Conservation (phyloP, 495 filamentous ascomycete genomes). For the Thozetella sp. region DNA sequence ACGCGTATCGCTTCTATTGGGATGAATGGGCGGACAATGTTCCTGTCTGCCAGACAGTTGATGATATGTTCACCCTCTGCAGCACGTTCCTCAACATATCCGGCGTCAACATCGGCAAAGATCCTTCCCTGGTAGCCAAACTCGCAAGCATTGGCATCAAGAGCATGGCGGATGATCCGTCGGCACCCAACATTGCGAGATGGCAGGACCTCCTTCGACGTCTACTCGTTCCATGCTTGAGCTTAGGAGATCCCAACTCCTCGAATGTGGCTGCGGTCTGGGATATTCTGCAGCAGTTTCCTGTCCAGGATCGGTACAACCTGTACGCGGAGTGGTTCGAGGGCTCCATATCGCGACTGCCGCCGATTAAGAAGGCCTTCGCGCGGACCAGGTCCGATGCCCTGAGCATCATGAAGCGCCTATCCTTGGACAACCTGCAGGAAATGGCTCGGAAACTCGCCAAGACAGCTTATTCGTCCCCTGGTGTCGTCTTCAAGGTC, state of each 20-base stretch:
- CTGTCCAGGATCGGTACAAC: conserved; percentile 75
- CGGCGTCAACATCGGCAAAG: conserved; percentile 85
- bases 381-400: conserved; percentile 75
- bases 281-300: conserved; percentile 75
- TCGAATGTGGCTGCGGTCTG: conserved; percentile 84
- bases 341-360: conserved; percentile 71
- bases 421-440: conserved; percentile 82
- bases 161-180: conserved; percentile 70
- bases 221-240: conserved; percentile 81
- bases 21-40: conserved; percentile 96
- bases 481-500: conserved; percentile 88
- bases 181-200: conserved; percentile 64
- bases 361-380: conserved; percentile 80
- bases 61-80: conserved; percentile 89
- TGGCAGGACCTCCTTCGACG: conserved; percentile 84
- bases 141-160: conserved; percentile 78
- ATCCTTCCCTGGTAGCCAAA: conserved; percentile 75
- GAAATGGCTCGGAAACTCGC: conserved; percentile 83
- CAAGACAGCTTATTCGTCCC: conserved; percentile 83
- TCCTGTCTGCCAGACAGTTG: conserved; percentile 84
- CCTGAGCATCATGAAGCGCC: conserved; percentile 76
- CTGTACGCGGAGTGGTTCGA: conserved; percentile 94
- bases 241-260: conserved; percentile 79
- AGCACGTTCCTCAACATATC: conserved; percentile 81
- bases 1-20: conserved; percentile 90